Evolutionary conservation across 2,329 filamentous ascomycete species (phyloP).

Genomic region (Hypocrella siamensis): DNA sequence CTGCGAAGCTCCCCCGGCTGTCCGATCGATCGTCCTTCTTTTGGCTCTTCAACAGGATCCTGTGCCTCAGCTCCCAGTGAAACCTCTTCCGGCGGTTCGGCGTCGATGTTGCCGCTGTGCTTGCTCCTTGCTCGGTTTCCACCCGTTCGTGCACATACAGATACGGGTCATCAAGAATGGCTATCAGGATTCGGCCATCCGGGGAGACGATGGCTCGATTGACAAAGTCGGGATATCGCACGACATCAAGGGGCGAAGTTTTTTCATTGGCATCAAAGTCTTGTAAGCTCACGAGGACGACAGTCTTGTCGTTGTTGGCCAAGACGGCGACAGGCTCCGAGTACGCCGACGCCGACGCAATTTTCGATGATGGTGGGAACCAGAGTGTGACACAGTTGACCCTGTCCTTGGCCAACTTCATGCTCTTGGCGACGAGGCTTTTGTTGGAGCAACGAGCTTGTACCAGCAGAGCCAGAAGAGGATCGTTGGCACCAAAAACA

Average conservation of each 20-base stretch:
- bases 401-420: slow-evolving; percentile 41
- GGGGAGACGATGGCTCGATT: slow-evolving; percentile 93
- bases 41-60: slow-evolving; percentile 43
- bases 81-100: slow-evolving; percentile 15
- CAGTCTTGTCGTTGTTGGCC: slow-evolving; percentile 82
- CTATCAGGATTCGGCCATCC: slow-evolving; percentile 63
- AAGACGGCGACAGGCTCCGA: slow-evolving; percentile 48
- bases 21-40: slow-evolving; percentile 35
- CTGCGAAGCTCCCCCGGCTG: slow-evolving; percentile 57
- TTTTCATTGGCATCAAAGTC: slow-evolving; percentile 31
- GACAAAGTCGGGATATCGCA: slow-evolving; percentile 70
- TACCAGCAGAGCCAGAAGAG: slow-evolving; percentile 18
- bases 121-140: slow-evolving; percentile 20
- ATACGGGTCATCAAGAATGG: slow-evolving; percentile 75
- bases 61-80: slow-evolving; percentile 34
- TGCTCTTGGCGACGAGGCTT: slow-evolving; percentile 31
- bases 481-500: no score
- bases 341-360: slow-evolving; percentile 24
- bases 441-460: slow-evolving; percentile 25
- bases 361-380: slow-evolving; percentile 28
- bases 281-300: slow-evolving; percentile 66
- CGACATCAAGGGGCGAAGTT: slow-evolving; percentile 46
- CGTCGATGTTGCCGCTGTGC: slow-evolving; percentile 10
- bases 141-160: slow-evolving; percentile 64
- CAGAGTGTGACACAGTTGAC: slow-evolving; percentile 53